Conservation (phyloP, 352 stramenopile species). For the Globisporangium nagaii region DNA sequence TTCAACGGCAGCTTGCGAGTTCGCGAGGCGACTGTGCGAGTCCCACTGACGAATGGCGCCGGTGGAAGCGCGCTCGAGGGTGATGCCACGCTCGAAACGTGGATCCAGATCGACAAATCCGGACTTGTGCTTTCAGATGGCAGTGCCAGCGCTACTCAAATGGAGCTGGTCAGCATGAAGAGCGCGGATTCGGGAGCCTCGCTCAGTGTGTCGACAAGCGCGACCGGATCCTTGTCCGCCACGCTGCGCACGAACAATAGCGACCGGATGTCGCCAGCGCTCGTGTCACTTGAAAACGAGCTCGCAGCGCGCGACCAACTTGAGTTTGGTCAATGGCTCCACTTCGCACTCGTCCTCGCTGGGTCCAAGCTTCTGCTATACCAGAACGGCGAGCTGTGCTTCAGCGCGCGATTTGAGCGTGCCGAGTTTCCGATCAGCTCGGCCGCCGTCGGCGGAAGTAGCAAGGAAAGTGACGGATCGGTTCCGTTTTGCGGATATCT, state of each 20-base stretch:
- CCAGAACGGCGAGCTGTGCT: constrained; percentile 29
- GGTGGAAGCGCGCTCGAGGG: constrained; percentile 8
- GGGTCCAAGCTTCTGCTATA: constrained; percentile 28
- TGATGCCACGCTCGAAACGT: constrained; percentile 56
- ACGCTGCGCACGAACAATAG: not conserved
- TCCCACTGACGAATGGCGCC: constrained; percentile 13
- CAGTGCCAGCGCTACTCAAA: not conserved
- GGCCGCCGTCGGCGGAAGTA: not conserved
- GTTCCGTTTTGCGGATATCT: constrained; percentile 25
- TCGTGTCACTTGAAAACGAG: not conserved
- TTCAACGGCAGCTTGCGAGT: constrained; percentile 32
- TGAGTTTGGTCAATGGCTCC: constrained; percentile 32
- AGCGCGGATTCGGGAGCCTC: not conserved
- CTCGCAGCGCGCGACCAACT: not conserved
- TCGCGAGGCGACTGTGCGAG: constrained; percentile 6
- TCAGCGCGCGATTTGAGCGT: not conserved
- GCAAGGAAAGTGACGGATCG: not conserved
- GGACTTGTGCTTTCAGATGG: not conserved
- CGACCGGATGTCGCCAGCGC: not conserved
- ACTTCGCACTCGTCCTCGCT: constrained; percentile 46
- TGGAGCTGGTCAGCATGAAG: constrained; percentile 26
- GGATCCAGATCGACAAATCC: constrained; percentile 22
- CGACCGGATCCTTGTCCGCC: not conserved
- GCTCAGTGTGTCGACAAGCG: constrained; percentile 10
- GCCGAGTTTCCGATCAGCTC: not conserved